phyloP scores from a whole-genome alignment of 768 basidiomycete genomes.

The Fibroporia radiculosa region DNA sequence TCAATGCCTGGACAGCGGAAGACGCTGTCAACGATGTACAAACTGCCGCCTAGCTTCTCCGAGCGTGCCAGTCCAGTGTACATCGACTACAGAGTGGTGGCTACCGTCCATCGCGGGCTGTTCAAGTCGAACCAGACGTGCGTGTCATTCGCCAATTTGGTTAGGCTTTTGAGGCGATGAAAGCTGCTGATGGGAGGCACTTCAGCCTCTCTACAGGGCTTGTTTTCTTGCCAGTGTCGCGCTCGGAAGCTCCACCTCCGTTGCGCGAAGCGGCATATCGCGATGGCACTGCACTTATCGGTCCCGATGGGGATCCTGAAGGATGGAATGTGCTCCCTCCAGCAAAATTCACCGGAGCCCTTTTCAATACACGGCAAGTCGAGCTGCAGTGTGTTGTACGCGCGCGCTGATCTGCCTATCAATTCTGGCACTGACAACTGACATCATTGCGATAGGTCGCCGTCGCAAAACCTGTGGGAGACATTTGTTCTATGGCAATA shows the following conservation, averaged over 20 bases:
- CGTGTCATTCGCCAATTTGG: conserved; percentile 2
- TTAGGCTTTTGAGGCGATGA: neutral
- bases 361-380: conserved; percentile 26
- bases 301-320: conserved; percentile 32
- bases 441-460: conserved; percentile 30
- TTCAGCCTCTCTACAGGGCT: conserved; percentile 26
- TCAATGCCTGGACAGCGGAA: conserved; percentile 28
- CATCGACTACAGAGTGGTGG: conserved; percentile 46
- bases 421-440: neutral
- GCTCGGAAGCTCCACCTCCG: conserved; percentile 28
- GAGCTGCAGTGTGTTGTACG: conserved; percentile 27
- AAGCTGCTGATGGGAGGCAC: neutral
- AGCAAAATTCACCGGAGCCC: conserved; percentile 25
- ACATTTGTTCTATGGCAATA: neutral
- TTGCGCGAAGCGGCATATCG: conserved; percentile 30
- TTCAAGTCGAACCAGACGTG: conserved; percentile 46
- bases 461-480: conserved; percentile 39
- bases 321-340: conserved; percentile 31
- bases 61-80: conserved; percentile 49
- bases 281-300: conserved; percentile 25
- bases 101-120: conserved; percentile 40
- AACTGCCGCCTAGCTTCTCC: conserved; percentile 45
- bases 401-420: neutral
- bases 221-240: conserved; percentile 25
- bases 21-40: conserved; percentile 25